phyloP scores from a whole-genome alignment of 2,329 filamentous ascomycete species.

The Trichoderma simmonsii region DNA sequence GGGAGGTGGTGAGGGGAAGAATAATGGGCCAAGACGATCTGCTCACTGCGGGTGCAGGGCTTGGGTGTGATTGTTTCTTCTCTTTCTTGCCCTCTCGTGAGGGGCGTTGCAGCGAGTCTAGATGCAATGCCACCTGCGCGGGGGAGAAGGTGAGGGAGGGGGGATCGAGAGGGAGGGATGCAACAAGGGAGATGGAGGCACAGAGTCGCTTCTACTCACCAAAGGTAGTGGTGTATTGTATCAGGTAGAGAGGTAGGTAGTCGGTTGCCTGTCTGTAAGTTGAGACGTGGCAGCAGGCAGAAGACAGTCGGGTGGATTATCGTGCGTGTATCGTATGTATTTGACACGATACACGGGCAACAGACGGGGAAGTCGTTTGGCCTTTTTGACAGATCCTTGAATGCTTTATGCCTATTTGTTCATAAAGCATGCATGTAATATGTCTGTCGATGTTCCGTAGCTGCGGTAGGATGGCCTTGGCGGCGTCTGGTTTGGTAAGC shows the following conservation, averaged over 20 bases:
- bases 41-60: not conserved
- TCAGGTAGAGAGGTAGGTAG: not conserved
- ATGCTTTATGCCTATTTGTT: not conserved
- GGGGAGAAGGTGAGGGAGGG: not conserved
- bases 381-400: not conserved
- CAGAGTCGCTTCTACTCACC: not conserved
- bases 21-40: constrained; percentile 1
- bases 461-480: constrained; percentile 14
- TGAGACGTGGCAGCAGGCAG: not conserved
- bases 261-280: not conserved
- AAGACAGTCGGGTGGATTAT: not conserved
- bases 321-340: not conserved
- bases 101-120: constrained; percentile 7
- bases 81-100: not conserved
- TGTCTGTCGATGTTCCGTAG: constrained; percentile 9
- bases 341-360: not conserved
- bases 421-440: constrained; percentile 9
- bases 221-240: not conserved
- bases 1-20: not conserved
- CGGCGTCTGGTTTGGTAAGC: constrained; percentile 5
- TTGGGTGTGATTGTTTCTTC: not conserved
- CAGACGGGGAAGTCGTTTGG: not conserved
- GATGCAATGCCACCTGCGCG: constrained; percentile 15
- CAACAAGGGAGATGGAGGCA: not conserved
- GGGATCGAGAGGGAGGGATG: not conserved